Conservation (phyloP, 352 stramenopile species). For the Pilasporangium apinafurcum region DNA sequence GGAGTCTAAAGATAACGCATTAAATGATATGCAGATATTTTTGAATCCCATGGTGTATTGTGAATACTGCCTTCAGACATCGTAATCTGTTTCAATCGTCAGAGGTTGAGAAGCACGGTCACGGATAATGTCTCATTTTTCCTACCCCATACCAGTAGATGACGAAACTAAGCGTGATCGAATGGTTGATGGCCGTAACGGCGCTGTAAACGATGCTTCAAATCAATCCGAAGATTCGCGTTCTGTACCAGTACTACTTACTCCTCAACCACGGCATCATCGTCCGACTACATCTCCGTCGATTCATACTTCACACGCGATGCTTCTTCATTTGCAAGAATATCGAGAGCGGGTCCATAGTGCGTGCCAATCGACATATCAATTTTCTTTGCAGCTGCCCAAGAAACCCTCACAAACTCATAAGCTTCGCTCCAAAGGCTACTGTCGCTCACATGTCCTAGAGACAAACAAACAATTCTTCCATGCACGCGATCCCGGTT, state of each 20-base stretch:
- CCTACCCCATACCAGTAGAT: too few relatives aligned
- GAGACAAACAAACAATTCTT: conserved; percentile 35
- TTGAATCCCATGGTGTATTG: too few relatives aligned
- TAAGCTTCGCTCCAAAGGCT: conserved; percentile 8
- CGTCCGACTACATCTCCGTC: conserved; percentile 12
- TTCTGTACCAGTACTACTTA: neutral
- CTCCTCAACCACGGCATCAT: too few relatives aligned
- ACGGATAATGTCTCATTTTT: too few relatives aligned
- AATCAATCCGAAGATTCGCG: neutral
- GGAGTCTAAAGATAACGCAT: too few relatives aligned
- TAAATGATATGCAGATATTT: too few relatives aligned
- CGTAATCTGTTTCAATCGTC: too few relatives aligned
- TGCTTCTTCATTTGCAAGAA: conserved; percentile 53
- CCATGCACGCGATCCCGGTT: conserved; percentile 1
- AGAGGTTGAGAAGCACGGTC: too few relatives aligned
- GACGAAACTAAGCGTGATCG: too few relatives aligned
- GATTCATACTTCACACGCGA: conserved; percentile 42
- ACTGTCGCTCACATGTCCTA: conserved; percentile 33
- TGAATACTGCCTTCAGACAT: too few relatives aligned
- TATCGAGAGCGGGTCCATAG: conserved; percentile 37
- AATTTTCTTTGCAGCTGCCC: conserved; percentile 17
- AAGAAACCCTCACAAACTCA: neutral
- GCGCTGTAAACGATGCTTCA: neutral
- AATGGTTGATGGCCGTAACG: too few relatives aligned
- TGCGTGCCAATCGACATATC: conserved; percentile 46